These are phyloP conservation scores for Taphrina pruni DNA, from an alignment of 1,139 yeast genomes.

Conservation along the genomic window DNA sequence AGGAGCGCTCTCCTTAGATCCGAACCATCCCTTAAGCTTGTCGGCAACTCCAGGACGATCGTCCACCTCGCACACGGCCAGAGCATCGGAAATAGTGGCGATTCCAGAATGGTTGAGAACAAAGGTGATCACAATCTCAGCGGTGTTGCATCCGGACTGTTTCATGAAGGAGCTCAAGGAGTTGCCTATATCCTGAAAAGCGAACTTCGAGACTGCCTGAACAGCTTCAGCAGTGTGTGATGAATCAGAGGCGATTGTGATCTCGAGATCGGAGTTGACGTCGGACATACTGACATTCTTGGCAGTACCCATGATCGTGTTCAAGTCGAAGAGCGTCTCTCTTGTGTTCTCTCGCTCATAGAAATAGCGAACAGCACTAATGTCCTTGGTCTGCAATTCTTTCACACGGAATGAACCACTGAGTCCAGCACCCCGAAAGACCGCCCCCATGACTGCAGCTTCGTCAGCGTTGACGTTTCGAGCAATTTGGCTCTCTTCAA, in stretches of 20 bases:
- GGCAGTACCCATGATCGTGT: constrained; percentile 22
- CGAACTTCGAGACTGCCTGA: constrained; percentile 15
- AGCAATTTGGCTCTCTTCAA: constrained; percentile 65
- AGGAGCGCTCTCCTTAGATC: constrained; percentile 21
- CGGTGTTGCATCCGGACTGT: constrained; percentile 16
- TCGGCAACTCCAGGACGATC: constrained; percentile 21
- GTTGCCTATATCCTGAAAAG: constrained; percentile 20
- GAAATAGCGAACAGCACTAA: constrained; percentile 57
- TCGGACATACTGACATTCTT: constrained; percentile 4
- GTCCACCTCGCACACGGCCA: constrained; percentile 32
- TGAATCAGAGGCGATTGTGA: constrained; percentile 16
- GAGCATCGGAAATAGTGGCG: constrained; percentile 6
- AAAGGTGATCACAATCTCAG: constrained; percentile 27
- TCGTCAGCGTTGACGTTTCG: constrained; percentile 96
- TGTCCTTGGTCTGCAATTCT: constrained; percentile 65
- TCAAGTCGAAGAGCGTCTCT: constrained; percentile 56
- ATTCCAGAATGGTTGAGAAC: constrained; percentile 38
- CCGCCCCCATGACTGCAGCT: constrained; percentile 87
- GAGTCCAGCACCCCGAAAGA: constrained; percentile 74
- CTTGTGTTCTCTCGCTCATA: constrained; percentile 34
- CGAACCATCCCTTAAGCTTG: constrained; percentile 38
- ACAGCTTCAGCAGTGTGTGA: background rate
- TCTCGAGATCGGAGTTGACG: constrained; percentile 4
- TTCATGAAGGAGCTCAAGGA: constrained; percentile 9
- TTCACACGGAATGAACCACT: constrained; percentile 67